These are phyloP conservation scores for Penicillium occitanis DNA, from an alignment of 2,329 filamentous ascomycete species.

Conservation along the genomic window DNA sequence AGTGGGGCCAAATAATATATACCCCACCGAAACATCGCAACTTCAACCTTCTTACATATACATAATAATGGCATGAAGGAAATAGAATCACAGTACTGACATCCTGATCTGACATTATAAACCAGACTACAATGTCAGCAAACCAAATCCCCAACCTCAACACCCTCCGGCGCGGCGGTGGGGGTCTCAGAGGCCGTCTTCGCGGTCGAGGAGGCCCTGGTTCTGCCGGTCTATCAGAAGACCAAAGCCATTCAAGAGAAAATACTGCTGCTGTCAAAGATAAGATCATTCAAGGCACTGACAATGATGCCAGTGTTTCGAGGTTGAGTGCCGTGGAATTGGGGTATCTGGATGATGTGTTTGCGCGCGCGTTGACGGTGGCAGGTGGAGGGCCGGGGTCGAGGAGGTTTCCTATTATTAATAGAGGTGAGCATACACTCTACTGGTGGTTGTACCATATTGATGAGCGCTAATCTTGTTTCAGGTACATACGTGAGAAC, in stretches of 20 bases:
- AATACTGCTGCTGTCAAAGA: constrained; percentile 56
- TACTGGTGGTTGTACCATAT: background rate
- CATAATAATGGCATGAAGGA: background rate
- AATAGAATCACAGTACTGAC: background rate
- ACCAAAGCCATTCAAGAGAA: constrained; percentile 33
- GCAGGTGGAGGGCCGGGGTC: constrained; percentile 40
- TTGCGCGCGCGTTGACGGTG: constrained; percentile 68
- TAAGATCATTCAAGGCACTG: constrained; percentile 78
- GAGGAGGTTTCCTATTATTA: constrained; percentile 84
- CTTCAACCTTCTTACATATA: background rate
- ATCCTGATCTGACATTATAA: background rate
- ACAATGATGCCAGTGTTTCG: constrained; percentile 86
- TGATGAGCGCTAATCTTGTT: background rate
- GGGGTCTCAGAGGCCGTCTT: constrained; percentile 51
- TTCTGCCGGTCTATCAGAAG: constrained; percentile 23
- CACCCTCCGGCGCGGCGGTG: constrained; percentile 56
- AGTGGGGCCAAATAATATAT: constrained; percentile 1
- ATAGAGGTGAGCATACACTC: constrained; percentile 65
- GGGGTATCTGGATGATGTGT: constrained; percentile 82
- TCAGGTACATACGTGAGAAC: constrained; percentile 91
- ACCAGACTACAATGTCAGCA: constrained; percentile 60
- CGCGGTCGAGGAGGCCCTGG: constrained; percentile 48
- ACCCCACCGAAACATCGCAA: constrained; percentile 20
- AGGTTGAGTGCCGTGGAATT: constrained; percentile 82
- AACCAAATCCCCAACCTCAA: constrained; percentile 76